Evolutionary conservation across 305 asterid species (phyloP).

Genomic region (Solanum hybrid): DNA sequence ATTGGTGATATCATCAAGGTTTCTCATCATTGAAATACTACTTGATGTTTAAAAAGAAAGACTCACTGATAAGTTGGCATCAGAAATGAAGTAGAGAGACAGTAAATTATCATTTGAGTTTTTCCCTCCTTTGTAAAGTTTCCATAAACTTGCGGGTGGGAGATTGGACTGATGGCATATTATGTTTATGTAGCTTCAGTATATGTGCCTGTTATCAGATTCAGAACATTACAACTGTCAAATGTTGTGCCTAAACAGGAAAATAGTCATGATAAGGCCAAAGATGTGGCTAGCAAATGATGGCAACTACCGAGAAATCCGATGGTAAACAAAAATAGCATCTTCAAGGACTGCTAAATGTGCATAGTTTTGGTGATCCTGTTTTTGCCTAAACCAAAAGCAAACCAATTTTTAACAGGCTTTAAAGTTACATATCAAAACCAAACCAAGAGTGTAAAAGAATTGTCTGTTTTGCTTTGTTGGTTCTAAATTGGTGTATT

Average conservation of each 20-base stretch:
- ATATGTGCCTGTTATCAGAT: conserved; percentile 71
- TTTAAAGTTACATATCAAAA: background rate
- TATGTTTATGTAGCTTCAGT: conserved; percentile 58
- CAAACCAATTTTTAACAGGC: background rate
- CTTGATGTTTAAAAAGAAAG: background rate
- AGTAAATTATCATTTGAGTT: background rate
- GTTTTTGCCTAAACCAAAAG: background rate
- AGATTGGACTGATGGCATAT: conserved; percentile 77
- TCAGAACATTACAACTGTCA: conserved; percentile 92
- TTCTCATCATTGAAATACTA: background rate
- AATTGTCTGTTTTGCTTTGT: background rate
- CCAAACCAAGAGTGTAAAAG: background rate
- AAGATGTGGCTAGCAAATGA: conserved; percentile 91
- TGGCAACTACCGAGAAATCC: conserved; percentile 33
- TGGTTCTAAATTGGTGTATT: background rate
- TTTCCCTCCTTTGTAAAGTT: background rate
- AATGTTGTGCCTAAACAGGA: conserved; percentile 69
- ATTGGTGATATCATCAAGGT: background rate
- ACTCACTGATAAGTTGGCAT: background rate
- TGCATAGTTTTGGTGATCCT: background rate
- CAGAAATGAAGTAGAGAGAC: background rate
- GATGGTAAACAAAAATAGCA: background rate
- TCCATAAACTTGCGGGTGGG: conserved; percentile 45
- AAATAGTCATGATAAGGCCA: conserved; percentile 30
- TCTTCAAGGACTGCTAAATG: background rate